A percentile compares a stretch with the other conserved stretches of the same genome.
phyloP scores from a whole-genome alignment of 768 basidiomycete species.

The Ramaria rubella region DNA sequence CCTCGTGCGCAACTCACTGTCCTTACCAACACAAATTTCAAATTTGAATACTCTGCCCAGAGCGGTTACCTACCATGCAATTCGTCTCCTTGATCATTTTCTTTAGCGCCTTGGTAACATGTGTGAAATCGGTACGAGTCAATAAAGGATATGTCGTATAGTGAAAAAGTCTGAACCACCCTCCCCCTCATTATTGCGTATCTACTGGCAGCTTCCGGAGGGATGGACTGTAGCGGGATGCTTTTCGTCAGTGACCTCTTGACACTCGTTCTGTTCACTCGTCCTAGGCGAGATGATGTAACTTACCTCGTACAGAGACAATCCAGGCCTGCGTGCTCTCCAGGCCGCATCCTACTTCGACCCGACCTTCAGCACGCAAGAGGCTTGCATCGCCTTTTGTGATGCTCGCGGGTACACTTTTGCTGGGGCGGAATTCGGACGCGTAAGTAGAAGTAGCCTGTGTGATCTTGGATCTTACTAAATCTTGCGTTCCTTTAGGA shows the following conservation, averaged over 20 bases:
- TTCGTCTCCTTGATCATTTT: too few species aligned
- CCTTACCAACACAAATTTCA: too few species aligned
- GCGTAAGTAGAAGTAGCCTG: conserved; percentile 39
- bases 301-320: conserved; percentile 50
- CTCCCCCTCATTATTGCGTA: too few species aligned
- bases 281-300: too few species aligned
- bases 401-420: conserved; percentile 30
- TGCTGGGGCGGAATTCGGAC: conserved; percentile 39
- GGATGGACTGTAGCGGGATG: conserved; percentile 2
- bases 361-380: conserved; percentile 55
- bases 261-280: neutral
- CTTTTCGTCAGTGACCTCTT: neutral
- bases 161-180: too few species aligned
- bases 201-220: neutral
- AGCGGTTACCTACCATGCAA: too few species aligned
- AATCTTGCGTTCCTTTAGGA: conserved; percentile 12
- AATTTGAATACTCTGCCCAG: too few species aligned
- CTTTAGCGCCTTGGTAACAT: too few species aligned
- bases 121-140: too few species aligned
- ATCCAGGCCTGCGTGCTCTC: conserved; percentile 50
- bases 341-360: conserved; percentile 39
- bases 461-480: neutral
- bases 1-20: too few species aligned
- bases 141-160: too few species aligned
- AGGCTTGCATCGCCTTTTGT: conserved; percentile 41